phyloP scores from a whole-genome alignment of 202 grass and related monocot genomes.

The Zoysia matrella region DNA sequence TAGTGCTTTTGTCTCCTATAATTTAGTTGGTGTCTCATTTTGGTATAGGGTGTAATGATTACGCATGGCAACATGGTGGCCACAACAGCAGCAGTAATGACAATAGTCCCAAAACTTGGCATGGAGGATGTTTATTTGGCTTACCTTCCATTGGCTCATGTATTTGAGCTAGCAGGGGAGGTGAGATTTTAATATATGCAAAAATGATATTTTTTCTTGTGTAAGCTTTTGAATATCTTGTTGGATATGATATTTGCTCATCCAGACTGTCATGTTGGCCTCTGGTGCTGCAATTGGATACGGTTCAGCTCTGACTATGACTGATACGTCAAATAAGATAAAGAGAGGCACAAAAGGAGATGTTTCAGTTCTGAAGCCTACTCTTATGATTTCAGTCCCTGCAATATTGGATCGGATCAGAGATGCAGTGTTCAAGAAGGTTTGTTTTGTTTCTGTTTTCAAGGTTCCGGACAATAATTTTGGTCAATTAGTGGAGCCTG shows the following conservation, averaged over 20 bases:
- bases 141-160: no score
- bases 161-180: no score
- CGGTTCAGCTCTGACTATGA: conserved; percentile 20
- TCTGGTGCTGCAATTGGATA: conserved; percentile 68
- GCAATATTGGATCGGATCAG: conserved; percentile 82
- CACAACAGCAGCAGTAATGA: conserved; percentile 72
- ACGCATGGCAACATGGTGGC: conserved; percentile 88
- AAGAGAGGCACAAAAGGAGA: conserved; percentile 92
- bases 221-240: conserved; percentile 3
- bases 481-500: no score
- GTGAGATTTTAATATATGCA: no score
- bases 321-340: conserved; percentile 87
- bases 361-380: conserved; percentile 81
- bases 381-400: conserved; percentile 84
- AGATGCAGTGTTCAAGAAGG: conserved; percentile 89
- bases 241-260: conserved; percentile 31
- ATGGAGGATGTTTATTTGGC: no score
- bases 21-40: conserved; percentile 18
- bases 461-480: not conserved
- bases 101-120: conserved; percentile 26
- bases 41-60: conserved; percentile 85
- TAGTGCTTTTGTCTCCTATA: not conserved
- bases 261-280: conserved; percentile 84
- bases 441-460: conserved; percentile 41
- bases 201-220: not conserved